Percentiles rank a stretch among this genome's conserved stretches.
These are phyloP conservation scores for Achlya hypogyna DNA, from an alignment of 352 stramenopile genomes.

Conservation along the genomic window DNA sequence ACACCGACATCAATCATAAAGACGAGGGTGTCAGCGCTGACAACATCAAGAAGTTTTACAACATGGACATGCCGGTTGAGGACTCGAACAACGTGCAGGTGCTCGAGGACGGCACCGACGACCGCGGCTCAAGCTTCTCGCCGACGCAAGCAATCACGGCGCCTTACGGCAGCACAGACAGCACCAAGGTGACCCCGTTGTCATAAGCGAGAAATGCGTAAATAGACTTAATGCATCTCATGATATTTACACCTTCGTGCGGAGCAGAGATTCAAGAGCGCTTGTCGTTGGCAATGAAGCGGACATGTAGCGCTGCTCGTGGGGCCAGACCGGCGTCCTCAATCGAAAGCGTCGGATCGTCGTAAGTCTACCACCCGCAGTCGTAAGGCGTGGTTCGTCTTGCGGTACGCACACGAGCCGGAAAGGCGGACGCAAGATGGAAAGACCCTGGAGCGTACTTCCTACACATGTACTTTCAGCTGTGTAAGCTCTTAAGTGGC, in stretches of 20 bases:
- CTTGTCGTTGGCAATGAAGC: too few relatives aligned
- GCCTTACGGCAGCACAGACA: background rate
- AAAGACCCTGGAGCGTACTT: background rate
- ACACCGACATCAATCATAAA: slow-evolving; percentile 76
- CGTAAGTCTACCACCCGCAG: background rate
- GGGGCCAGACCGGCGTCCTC: background rate
- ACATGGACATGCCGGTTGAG: slow-evolving; percentile 27
- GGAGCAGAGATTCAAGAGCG: too few relatives aligned
- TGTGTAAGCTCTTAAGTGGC: background rate
- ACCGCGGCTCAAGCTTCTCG: background rate
- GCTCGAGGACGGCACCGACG: background rate
- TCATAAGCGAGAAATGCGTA: background rate
- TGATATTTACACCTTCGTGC: background rate
- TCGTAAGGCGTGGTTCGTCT: background rate
- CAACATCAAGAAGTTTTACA: slow-evolving; percentile 56
- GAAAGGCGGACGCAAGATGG: background rate
- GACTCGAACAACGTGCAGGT: background rate
- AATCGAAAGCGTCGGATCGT: background rate
- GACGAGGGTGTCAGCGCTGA: slow-evolving; percentile 53
- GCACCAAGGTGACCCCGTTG: background rate
- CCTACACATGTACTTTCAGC: background rate
- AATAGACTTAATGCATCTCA: background rate
- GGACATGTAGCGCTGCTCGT: background rate
- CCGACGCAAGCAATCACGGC: background rate
- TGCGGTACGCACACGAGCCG: background rate